Evolutionary conservation across 177 flowering plant species (phyloP), one percentile per base, ranked within the genome.

Genomic region (Telopea speciosissima): DNA sequence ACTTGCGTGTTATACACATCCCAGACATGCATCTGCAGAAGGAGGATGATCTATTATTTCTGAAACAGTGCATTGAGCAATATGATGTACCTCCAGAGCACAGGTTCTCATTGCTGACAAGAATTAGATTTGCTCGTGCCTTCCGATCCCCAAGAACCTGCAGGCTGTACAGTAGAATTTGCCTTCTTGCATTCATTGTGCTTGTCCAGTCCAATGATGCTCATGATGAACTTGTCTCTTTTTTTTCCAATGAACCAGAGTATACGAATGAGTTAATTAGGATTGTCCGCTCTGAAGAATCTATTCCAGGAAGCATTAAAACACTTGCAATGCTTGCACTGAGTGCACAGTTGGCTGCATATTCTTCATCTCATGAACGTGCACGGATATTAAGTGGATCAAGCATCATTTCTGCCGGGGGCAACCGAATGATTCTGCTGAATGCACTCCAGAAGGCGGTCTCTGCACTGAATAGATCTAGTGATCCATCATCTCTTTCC

Each of bases 231-330:
- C 84, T 96, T 69, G 88, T 83, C 2, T 87, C 99, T 33, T 93
- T 96, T 76, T 93, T 96, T 73, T 95, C 97, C n/a, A 93, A 93
- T 82, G 99, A 96, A 81, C 98, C 99, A 1, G 99, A 93, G 75
- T 93, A 87, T 73, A 89, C 97, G 59, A 91, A 93, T 81, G 99
- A 96, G 73, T 81, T 96, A 45, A 91, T 96, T 70, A 86, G 91
- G 76, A 88, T 96, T 76, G 98, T 96, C 45, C 86, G 92, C 21
- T 87, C 92, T 58, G 98, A 89, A 75, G 92, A 88, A 74, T 76
- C 84, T 62, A 77, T 89, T 70, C 88, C 93, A 70, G 98, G 90
- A 73, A 82, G 81, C 31, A 82, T 89, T 44, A 83, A 91, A 78
- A 90, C 98, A 19, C 94, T 89, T 73, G 92, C 98, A 21, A 90